These are phyloP conservation scores for Candida mesenterica DNA, from an alignment of 1,139 yeast genomes.

Conservation along the genomic window DNA sequence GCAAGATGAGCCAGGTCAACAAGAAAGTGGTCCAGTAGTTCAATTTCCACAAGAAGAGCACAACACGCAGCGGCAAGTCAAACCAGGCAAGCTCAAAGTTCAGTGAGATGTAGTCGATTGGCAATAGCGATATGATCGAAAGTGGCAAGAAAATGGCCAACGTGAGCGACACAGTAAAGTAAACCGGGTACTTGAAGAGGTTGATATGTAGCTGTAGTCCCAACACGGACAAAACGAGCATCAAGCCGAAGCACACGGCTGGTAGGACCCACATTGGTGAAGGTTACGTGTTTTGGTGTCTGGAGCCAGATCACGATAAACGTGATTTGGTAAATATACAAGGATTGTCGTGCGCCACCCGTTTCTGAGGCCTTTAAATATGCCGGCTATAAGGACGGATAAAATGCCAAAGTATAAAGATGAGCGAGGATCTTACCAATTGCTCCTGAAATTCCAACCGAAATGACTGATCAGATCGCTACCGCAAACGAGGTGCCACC, in stretches of 20 bases:
- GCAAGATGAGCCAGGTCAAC: constrained; percentile 72
- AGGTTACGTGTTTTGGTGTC: not conserved
- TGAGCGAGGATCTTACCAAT: too few species aligned
- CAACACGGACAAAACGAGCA: constrained; percentile 29
- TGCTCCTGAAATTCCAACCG: too few species aligned
- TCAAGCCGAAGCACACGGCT: constrained; percentile 26
- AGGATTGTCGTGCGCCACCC: too few species aligned
- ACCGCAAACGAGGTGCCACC: too few species aligned
- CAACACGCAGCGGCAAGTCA: constrained; percentile 38
- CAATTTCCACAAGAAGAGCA: constrained; percentile 63
- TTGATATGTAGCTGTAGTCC: constrained; percentile 41
- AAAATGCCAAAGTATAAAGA: too few species aligned
- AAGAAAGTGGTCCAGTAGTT: constrained; percentile 80
- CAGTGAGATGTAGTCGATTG: constrained; percentile 41
- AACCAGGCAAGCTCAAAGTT: constrained; percentile 23
- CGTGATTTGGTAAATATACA: too few species aligned
- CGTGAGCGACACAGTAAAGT: constrained; percentile 32
- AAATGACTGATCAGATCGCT: too few species aligned
- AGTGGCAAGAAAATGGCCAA: constrained; percentile 45
- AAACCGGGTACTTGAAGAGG: constrained; percentile 35
- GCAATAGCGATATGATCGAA: constrained; percentile 40
- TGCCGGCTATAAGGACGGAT: too few species aligned
- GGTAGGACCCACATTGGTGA: constrained; percentile 24
- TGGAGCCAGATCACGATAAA: too few species aligned
- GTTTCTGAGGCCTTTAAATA: too few species aligned